Conservation (phyloP, 2,329 filamentous ascomycete genomes). For the Blastomyces gilchristii region DNA sequence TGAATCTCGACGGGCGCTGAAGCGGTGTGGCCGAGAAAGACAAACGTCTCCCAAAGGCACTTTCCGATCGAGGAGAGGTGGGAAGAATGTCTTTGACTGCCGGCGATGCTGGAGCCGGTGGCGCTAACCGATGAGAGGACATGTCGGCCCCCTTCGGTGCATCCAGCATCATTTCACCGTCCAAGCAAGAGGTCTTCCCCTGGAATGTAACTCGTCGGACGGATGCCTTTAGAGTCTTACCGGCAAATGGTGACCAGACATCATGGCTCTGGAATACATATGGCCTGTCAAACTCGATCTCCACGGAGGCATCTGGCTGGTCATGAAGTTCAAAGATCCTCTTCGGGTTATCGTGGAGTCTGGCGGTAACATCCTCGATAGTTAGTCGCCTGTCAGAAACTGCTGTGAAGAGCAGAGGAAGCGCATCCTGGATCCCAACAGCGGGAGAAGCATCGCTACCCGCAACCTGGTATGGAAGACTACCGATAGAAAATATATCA, state of each 20-base stretch:
- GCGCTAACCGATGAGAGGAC: slow-evolving; percentile 51
- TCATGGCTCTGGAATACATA: slow-evolving; percentile 46
- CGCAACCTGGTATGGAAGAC: slow-evolving; percentile 66
- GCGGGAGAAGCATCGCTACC: slow-evolving; percentile 48
- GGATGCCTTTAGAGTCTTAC: slow-evolving; percentile 56
- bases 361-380: slow-evolving; percentile 59
- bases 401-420: slow-evolving; percentile 65
- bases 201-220: slow-evolving; percentile 69
- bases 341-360: slow-evolving; percentile 68
- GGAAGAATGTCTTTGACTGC: slow-evolving; percentile 41
- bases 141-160: slow-evolving; percentile 59
- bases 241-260: slow-evolving; percentile 62
- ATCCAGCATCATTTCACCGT: slow-evolving; percentile 52
- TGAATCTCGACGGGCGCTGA: slow-evolving; percentile 25
- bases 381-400: slow-evolving; percentile 63
- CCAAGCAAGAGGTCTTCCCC: slow-evolving; percentile 62
- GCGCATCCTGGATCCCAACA: slow-evolving; percentile 60
- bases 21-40: slow-evolving; percentile 31
- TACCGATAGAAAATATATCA: slow-evolving; percentile 70
- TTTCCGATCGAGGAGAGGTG: slow-evolving; percentile 30
- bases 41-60: slow-evolving; percentile 28
- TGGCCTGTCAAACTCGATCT: slow-evolving; percentile 64
- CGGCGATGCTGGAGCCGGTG: slow-evolving; percentile 19
- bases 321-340: slow-evolving; percentile 75
- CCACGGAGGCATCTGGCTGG: slow-evolving; percentile 60